These are phyloP conservation scores for Pichia sp. DNA, from an alignment of 1,139 yeast genomes.

Conservation along the genomic window DNA sequence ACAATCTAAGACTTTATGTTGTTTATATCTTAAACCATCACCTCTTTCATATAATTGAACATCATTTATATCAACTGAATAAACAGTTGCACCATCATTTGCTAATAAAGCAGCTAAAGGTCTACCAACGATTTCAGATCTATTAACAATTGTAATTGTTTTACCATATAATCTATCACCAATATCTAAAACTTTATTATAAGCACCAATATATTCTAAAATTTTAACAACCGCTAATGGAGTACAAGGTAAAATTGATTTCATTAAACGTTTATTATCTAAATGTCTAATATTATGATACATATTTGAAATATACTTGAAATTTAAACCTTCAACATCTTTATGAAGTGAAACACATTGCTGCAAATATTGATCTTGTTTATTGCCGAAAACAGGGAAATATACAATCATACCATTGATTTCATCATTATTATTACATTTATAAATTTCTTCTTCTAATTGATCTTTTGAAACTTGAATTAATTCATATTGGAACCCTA, in stretches of 20 bases:
- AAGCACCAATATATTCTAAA: constrained; percentile 81
- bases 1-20: constrained; percentile 74
- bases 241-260: constrained; percentile 91
- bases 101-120: constrained; percentile 95
- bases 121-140: constrained; percentile 95
- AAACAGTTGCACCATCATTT: constrained; percentile 95
- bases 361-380: constrained; percentile 91
- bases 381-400: constrained; percentile 93
- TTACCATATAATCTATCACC: constrained; percentile 93
- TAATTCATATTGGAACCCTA: constrained; percentile 82
- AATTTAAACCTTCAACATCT: constrained; percentile 94
- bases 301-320: constrained; percentile 84
- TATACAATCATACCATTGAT: constrained; percentile 97
- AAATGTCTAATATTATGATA: constrained; percentile 85
- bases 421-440: constrained; percentile 68
- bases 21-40: constrained; percentile 72
- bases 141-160: constrained; percentile 80
- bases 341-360: constrained; percentile 82
- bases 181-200: constrained; percentile 71
- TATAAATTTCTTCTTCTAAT: constrained; percentile 73
- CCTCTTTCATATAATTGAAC: constrained; percentile 92
- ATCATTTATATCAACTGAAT: constrained; percentile 81
- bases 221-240: constrained; percentile 93
- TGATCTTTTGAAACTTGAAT: constrained; percentile 67
- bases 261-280: constrained; percentile 57